Conservation (phyloP, 768 basidiomycete species). For the Filobasidium wieringae region DNA sequence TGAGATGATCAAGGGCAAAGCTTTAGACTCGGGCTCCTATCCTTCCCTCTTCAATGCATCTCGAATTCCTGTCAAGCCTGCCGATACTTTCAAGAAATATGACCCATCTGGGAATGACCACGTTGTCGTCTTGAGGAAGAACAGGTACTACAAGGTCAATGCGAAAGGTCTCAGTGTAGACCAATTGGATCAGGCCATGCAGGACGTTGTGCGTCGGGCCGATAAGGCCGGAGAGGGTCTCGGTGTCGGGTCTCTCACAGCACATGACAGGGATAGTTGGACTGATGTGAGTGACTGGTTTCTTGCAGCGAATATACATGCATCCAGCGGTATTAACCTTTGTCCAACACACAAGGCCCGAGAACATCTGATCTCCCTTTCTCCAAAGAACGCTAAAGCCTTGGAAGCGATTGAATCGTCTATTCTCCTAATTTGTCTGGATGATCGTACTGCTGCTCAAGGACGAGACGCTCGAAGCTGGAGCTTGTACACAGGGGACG, state of each 20-base stretch:
- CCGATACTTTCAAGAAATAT: constrained; percentile 75
- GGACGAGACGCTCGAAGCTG: constrained; percentile 64
- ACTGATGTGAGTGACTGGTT: constrained; percentile 48
- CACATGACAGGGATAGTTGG: constrained; percentile 84
- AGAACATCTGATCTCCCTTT: constrained; percentile 55
- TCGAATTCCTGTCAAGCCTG: constrained; percentile 72
- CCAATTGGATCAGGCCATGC: constrained; percentile 54
- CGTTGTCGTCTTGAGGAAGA: constrained; percentile 79
- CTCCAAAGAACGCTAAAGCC: constrained; percentile 54
- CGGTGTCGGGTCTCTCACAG: constrained; percentile 70
- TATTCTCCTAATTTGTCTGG: constrained; percentile 74
- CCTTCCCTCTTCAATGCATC: constrained; percentile 42
- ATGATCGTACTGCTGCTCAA: constrained; percentile 55
- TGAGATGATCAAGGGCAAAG: constrained; percentile 59
- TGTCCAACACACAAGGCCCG: constrained; percentile 44
- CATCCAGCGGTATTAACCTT: background rate
- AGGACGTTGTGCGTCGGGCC: constrained; percentile 73
- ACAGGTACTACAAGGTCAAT: constrained; percentile 75
- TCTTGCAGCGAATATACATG: background rate
- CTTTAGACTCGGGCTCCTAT: constrained; percentile 42
- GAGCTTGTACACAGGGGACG: constrained; percentile 60
- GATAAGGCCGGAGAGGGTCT: constrained; percentile 52
- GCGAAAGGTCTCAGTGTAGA: constrained; percentile 53
- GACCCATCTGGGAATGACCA: constrained; percentile 65
- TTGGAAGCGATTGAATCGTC: constrained; percentile 77